Percentiles rank a stretch among this genome's conserved stretches.
Evolutionary conservation across 192 early-diverging fungal species (phyloP).

Genomic region (Helicostylum pulchrum): DNA sequence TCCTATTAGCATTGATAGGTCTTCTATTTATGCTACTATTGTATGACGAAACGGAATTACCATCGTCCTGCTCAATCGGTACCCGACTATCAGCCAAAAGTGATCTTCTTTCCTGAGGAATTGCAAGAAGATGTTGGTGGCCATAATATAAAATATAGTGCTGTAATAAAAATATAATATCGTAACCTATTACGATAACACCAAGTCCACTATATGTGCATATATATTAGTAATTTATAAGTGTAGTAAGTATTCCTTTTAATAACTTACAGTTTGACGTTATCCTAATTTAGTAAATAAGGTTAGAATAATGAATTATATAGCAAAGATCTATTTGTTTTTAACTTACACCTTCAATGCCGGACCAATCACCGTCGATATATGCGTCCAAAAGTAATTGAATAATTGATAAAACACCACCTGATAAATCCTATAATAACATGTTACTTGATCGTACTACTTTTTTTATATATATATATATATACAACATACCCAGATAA

Average conservation of each 20-base stretch:
- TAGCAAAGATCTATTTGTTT: neutral
- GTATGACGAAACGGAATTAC: too few species aligned
- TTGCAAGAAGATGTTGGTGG: too few species aligned
- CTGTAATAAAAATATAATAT: constrained; percentile 73
- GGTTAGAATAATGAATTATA: neutral
- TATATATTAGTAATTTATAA: neutral
- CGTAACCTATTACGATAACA: constrained; percentile 73
- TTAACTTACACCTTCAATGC: constrained; percentile 41
- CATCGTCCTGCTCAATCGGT: too few species aligned
- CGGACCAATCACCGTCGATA: constrained; percentile 54
- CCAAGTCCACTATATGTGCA: constrained; percentile 56
- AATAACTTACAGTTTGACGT: constrained; percentile 55
- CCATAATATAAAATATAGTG: constrained; percentile 57
- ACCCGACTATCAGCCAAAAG: too few species aligned
- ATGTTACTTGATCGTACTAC: neutral
- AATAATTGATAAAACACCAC: constrained; percentile 69
- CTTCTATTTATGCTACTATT: too few species aligned
- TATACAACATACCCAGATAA: constrained; percentile 50
- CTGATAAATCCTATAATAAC: constrained; percentile 60
- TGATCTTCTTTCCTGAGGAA: too few species aligned
- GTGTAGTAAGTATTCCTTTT: neutral
- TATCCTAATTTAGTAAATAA: constrained; percentile 23
- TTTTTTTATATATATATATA: neutral
- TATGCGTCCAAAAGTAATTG: constrained; percentile 76
- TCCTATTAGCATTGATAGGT: too few species aligned